Base-by-base conservation (phyloP, 2,329 filamentous ascomycete species). In the Penicillium corylophilum region DNA sequence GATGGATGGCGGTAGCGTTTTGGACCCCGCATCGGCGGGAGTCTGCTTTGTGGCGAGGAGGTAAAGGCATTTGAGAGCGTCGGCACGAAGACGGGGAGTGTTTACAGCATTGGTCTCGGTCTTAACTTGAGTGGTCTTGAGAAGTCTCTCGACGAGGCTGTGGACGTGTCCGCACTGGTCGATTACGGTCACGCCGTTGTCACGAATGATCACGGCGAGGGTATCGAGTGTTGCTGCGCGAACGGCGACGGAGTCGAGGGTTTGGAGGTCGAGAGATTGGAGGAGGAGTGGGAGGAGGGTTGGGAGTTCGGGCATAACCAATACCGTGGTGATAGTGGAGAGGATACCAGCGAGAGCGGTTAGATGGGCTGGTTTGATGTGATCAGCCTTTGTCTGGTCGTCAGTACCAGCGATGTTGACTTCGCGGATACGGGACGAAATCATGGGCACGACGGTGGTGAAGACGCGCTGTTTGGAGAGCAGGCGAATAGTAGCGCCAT, bases 401-500 rank as follows among this genome's bases (percentile, higher is more conserved):
- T 77, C 74, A 16, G 68, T 68, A 5, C 52, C 44, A 15, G 62
- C 47, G 40, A 64, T 57, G 56, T 72, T 74, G 44, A 72, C 62
- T 51, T 69, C 67, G 50, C 76, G 77, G 63, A 85, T 82, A 3
- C 75, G 72, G 23, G 74, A 68, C 4, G 81, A 78, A 44, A 87
- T 80, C 26, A 77, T 68, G 0, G 84, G 83, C 2, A 83, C 74
- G 4, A 84, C 74, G 15, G 82, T 79, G 26, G 77, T 78, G 69
- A 88, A 87, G 36, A 81, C 77, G 54, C 82, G 83, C 61, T 88
- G 85, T 62, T 84, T 85, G 57, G 82, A 79, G 2, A 88, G 74
- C 3, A 83, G 75, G 3, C 84, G 81, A 33, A 87, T 79, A 16
- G 78, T 77, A 54, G 83, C 85, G 55, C 83, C 79, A 59, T 87